Base-by-base conservation (phyloP, 495 filamentous ascomycete genomes). In the Symbiotaphrina buchneri region DNA sequence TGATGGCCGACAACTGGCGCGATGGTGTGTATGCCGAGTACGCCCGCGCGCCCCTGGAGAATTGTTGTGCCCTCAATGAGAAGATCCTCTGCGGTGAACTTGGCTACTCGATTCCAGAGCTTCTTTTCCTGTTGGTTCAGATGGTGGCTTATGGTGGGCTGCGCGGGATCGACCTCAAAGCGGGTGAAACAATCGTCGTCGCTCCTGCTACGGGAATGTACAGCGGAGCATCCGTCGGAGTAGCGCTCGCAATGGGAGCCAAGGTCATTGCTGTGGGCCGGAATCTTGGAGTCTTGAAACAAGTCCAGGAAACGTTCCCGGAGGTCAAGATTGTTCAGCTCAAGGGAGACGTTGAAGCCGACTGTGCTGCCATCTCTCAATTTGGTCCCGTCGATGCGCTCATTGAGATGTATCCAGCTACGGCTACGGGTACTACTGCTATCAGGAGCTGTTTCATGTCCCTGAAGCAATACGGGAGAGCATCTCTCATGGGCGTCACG, bases 131-230 rank as follows among this genome's bases (percentile, higher is more conserved):
- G 33, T 28, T 40, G 10, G 35, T 28, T 11, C 39, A 37, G 18
- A 35, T 61, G 2, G 57, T 72, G 0, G 47, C 57, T 0, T 63
- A 55, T 34, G 68, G 61, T 13, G 68, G 68, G 0, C 42, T 73
- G 2, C 40, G 44, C 1, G 56, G 55, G n/a, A 51, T 65, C 10
- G 45, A 52, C 14, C 32, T 74, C 3, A 49, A 57, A 36, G 45
- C 63, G 0, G 65, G 64, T 1, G 59, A 70, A 39, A 54, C 51
- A 0, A 44, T 70, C 8, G 52, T 70, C 37, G 45, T 68, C 13
- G 52, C 51, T 1, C 64, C 65, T 8, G 39, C 39, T 11, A 31
- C 39, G 5, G 39, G 24, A 18, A 10, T 20, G 2, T 42, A 31
- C 13, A 39, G 39, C 39, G 38, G 35, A 14, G n/a, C 10, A 6